phyloP scores from a whole-genome alignment of 2,329 filamentous ascomycete species.

The Aspergillus pseudonomiae region DNA sequence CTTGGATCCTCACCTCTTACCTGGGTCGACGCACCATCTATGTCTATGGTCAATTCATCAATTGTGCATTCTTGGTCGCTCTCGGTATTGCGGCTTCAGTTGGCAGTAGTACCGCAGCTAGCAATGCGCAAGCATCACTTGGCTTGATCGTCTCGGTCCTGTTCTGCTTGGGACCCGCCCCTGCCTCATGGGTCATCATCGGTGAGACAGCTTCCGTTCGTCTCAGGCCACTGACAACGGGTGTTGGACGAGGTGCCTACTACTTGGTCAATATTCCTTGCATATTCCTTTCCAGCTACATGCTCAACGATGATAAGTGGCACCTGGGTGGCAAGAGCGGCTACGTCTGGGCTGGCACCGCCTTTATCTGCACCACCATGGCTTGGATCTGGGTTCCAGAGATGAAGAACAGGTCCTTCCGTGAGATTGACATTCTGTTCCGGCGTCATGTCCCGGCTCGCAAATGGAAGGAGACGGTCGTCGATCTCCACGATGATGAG shows the following conservation, averaged over 20 bases:
- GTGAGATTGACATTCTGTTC: conserved; percentile 66
- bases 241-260: conserved; percentile 65
- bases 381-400: conserved; percentile 57
- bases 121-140: conserved; percentile 62
- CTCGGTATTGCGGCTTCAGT: conserved; percentile 64
- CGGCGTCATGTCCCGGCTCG: conserved; percentile 57
- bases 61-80: conserved; percentile 20
- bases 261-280: conserved; percentile 68
- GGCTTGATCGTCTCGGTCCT: conserved; percentile 68
- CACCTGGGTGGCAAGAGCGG: conserved; percentile 60
- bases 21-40: too few relatives aligned
- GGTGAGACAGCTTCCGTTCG: conserved; percentile 68
- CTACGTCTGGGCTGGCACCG: conserved; percentile 51
- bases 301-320: conserved; percentile 58
- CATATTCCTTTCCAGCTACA: conserved; percentile 64
- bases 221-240: conserved; percentile 66
- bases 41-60: too few relatives aligned
- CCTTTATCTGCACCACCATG: conserved; percentile 51
- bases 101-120: conserved; percentile 43
- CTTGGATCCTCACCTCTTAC: too few relatives aligned
- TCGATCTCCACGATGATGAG: too few relatives aligned
- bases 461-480: conserved; percentile 1
- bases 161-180: conserved; percentile 65
- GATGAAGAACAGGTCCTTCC: conserved; percentile 62
- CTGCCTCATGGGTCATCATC: conserved; percentile 68